Evolutionary conservation across 768 basidiomycete genomes (phyloP).

Genomic region (Phylloporus sp.): DNA sequence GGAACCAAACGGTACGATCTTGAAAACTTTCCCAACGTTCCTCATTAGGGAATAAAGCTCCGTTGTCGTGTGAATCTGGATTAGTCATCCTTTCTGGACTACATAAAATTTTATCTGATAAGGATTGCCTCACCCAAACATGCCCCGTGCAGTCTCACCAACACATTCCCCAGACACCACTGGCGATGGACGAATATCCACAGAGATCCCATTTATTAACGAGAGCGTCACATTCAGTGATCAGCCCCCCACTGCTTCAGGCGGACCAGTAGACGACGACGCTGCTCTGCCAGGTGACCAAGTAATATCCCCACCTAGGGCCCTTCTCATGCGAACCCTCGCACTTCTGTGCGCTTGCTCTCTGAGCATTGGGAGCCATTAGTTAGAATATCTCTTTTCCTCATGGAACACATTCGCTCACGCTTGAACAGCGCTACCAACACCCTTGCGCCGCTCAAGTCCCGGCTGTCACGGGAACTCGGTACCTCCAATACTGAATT

Average conservation of each 20-base stretch:
- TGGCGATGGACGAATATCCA: background rate
- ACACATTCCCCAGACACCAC: background rate
- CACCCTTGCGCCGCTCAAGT: slow-evolving; percentile 77
- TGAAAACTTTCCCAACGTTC: background rate
- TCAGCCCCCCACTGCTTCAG: background rate
- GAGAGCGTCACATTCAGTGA: background rate
- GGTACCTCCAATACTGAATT: slow-evolving; percentile 77
- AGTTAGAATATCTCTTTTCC: slow-evolving; percentile 57
- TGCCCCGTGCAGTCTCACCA: slow-evolving; percentile 2
- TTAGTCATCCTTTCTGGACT: slow-evolving; percentile 13
- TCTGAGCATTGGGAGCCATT: slow-evolving; percentile 74
- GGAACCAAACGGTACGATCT: background rate
- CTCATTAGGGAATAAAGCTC: background rate
- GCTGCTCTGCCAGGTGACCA: background rate
- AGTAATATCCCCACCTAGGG: slow-evolving; percentile 27
- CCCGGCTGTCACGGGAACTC: slow-evolving; percentile 60
- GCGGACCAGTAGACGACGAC: background rate
- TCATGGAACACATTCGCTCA: slow-evolving; percentile 1
- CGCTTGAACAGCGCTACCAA: slow-evolving; percentile 53
- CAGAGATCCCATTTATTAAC: background rate
- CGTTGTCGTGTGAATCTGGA: background rate
- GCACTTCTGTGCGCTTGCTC: slow-evolving; percentile 71
- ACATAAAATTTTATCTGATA: slow-evolving; percentile 25
- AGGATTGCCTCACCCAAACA: background rate
- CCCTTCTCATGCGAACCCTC: slow-evolving; percentile 50